phyloP scores from a whole-genome alignment of 345 rosid genomes.

The Arabis alpina region DNA sequence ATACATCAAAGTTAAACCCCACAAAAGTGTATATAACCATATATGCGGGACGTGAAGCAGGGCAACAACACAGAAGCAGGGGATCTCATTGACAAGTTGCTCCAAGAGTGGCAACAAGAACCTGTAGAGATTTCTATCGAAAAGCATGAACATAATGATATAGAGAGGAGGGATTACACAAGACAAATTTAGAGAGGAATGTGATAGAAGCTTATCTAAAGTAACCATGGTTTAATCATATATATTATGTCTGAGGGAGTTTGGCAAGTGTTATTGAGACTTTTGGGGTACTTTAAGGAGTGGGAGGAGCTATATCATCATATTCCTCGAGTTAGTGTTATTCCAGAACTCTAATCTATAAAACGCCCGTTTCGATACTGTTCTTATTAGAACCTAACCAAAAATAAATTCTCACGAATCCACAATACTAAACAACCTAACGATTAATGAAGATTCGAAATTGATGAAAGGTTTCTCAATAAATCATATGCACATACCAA shows the following conservation, averaged over 20 bases:
- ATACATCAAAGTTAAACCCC: too few relatives aligned
- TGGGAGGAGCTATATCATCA: too few relatives aligned
- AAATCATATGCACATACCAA: constrained; percentile 14
- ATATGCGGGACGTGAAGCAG: constrained; percentile 58
- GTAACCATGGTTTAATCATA: too few relatives aligned
- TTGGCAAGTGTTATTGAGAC: too few relatives aligned
- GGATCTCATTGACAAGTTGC: constrained; percentile 64
- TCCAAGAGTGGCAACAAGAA: constrained; percentile 52
- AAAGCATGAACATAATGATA: too few relatives aligned
- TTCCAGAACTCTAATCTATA: not conserved
- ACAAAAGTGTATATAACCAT: constrained; percentile 43
- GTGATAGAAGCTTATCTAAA: too few relatives aligned
- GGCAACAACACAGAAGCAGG: constrained; percentile 58
- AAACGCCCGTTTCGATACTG: not conserved
- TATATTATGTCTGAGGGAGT: too few relatives aligned
- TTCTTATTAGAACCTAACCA: not conserved
- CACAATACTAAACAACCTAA: constrained; percentile 24
- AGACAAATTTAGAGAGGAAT: too few relatives aligned
- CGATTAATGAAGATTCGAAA: not conserved
- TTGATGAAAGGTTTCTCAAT: not conserved
- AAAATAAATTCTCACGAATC: not conserved
- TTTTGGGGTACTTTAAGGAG: not conserved
- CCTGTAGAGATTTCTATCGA: too few relatives aligned
- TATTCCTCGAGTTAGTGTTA: not conserved
- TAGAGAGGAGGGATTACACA: not conserved